A percentile compares a stretch with the other conserved stretches of the same genome.
Evolutionary conservation across 805 yeast genomes (phyloP).

Genomic region (Brettanomyces naardenensis): DNA sequence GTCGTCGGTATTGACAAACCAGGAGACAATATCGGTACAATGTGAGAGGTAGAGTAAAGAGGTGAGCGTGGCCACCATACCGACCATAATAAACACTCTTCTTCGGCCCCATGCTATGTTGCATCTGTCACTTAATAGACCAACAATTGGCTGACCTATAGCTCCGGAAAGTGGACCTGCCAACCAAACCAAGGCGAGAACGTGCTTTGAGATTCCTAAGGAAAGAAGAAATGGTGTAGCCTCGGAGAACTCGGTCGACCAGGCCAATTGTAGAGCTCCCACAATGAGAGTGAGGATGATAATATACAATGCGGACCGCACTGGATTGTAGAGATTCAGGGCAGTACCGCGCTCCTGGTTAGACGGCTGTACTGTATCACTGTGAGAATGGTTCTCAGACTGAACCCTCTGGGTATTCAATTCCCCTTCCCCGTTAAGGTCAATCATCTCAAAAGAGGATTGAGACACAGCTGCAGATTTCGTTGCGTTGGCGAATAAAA

Average conservation of each 20-base stretch:
- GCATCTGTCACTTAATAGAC: constrained; percentile 47
- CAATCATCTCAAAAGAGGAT: too few species aligned
- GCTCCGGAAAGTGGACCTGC: constrained; percentile 63
- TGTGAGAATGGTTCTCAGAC: not conserved
- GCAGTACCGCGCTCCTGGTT: constrained; percentile 3
- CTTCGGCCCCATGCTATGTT: constrained; percentile 40
- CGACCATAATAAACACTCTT: constrained; percentile 50
- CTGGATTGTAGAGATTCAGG: constrained; percentile 29
- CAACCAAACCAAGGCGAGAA: constrained; percentile 53
- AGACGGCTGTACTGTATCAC: too few species aligned
- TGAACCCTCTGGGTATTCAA: not conserved
- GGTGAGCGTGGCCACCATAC: constrained; percentile 37
- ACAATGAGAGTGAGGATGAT: constrained; percentile 38
- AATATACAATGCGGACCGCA: constrained; percentile 35
- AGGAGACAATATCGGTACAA: constrained; percentile 32
- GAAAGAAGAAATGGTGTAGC: constrained; percentile 56
- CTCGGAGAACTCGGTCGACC: constrained; percentile 60
- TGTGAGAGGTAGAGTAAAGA: constrained; percentile 39
- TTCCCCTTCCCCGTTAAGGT: not conserved
- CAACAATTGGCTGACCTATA: constrained; percentile 57
- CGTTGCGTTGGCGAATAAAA: too few species aligned
- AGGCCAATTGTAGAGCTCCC: constrained; percentile 55
- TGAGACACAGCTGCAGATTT: too few species aligned
- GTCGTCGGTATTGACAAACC: constrained; percentile 20
- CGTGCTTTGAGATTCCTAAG: constrained; percentile 50